Percentiles rank a stretch among this genome's conserved stretches.
phyloP scores from a whole-genome alignment of 2,329 filamentous ascomycete genomes.

The Aspergillus persii region DNA sequence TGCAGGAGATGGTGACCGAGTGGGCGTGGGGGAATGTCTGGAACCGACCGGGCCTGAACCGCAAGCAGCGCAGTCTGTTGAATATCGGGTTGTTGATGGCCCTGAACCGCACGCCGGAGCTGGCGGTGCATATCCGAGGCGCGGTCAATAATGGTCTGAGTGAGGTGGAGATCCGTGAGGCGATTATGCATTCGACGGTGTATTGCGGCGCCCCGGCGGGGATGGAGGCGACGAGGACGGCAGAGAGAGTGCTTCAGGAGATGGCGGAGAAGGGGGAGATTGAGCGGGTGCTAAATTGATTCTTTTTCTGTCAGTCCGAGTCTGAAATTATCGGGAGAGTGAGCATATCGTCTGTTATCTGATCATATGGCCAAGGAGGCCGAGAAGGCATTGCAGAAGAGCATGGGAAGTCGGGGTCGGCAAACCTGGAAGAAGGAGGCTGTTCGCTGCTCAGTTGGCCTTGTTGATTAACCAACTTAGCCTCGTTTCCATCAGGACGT shows the following conservation, averaged over 20 bases:
- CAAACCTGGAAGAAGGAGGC: neutral
- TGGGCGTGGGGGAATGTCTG: slow-evolving; percentile 64
- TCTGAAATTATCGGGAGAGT: neutral
- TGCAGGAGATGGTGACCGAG: slow-evolving; percentile 64
- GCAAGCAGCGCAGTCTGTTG: slow-evolving; percentile 60
- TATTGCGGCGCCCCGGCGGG: slow-evolving; percentile 57
- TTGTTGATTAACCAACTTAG: neutral
- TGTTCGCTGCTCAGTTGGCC: neutral
- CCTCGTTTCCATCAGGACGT: neutral
- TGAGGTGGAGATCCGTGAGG: slow-evolving; percentile 63
- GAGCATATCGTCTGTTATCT: neutral
- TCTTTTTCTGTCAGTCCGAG: neutral
- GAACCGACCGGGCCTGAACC: slow-evolving; percentile 61
- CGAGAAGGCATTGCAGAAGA: neutral
- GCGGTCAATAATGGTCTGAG: slow-evolving; percentile 62
- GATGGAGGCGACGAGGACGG: slow-evolving; percentile 54
- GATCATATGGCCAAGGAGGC: neutral
- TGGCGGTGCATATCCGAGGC: slow-evolving; percentile 61
- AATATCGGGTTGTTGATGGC: slow-evolving; percentile 66
- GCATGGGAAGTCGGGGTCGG: neutral
- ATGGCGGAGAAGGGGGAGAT: slow-evolving; percentile 48
- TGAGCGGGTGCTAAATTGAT: slow-evolving; percentile 6
- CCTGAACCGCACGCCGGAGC: slow-evolving; percentile 58
- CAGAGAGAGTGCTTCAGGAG: slow-evolving; percentile 52
- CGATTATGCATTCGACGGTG: slow-evolving; percentile 49